Conservation (phyloP, 2,329 filamentous ascomycete species). For the Torrubiella hemipterigena region DNA sequence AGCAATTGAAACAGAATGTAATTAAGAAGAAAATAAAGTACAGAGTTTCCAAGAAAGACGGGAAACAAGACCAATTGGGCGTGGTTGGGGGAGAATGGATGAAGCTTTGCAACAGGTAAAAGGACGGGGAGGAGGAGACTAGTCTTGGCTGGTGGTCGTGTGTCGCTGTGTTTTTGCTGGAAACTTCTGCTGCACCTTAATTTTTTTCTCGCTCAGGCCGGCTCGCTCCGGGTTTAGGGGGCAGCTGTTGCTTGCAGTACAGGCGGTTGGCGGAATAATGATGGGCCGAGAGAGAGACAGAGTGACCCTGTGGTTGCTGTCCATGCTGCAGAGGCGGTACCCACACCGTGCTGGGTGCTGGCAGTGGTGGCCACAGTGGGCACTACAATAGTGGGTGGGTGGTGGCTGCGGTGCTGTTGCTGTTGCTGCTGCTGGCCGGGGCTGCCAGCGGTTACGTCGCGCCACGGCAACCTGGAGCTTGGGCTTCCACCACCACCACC, state of each 20-base stretch:
- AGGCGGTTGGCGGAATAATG: constrained; percentile 6
- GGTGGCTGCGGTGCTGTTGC: neutral
- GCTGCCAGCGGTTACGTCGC: constrained; percentile 16
- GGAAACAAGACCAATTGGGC: too few species aligned
- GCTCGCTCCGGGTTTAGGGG: constrained; percentile 8
- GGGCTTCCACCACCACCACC: constrained; percentile 3
- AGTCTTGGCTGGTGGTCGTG: constrained; percentile 1
- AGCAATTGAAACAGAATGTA: constrained; percentile 3
- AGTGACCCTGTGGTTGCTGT: neutral
- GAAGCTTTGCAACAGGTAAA: too few species aligned
- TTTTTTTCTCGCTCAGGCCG: neutral
- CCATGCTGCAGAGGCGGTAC: too few species aligned
- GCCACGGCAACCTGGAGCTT: constrained; percentile 23
- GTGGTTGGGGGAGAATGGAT: too few species aligned
- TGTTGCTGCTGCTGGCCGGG: constrained; percentile 1
- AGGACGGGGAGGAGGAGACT: constrained; percentile 1
- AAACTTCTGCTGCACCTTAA: constrained; percentile 5
- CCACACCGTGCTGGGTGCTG: neutral
- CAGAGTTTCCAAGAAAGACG: too few species aligned
- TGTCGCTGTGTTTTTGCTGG: neutral
- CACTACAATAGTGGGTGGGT: neutral
- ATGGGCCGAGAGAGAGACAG: constrained; percentile 7
- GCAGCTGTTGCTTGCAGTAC: constrained; percentile 2
- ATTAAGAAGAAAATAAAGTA: constrained; percentile 3
- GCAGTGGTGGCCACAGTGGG: constrained; percentile 1